Evolutionary conservation across 306 rosid species (phyloP).

Genomic region (Trifolium repens): DNA sequence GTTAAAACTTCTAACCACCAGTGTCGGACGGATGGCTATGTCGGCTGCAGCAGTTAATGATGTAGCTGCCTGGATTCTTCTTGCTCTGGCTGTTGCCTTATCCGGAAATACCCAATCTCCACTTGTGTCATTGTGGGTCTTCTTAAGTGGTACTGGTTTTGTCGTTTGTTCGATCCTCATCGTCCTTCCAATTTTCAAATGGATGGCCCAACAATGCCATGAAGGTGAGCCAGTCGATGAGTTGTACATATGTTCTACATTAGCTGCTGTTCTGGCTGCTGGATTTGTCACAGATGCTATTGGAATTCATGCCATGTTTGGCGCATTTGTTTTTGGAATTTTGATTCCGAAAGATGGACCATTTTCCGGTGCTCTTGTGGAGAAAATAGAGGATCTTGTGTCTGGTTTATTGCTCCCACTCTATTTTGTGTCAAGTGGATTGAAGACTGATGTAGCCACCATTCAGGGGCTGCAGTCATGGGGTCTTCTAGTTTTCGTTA

Average conservation of each 20-base stretch:
- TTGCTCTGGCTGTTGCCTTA: slow-evolving; percentile 84
- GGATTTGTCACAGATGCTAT: slow-evolving; percentile 76
- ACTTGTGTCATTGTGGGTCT: slow-evolving; percentile 76
- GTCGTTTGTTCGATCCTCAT: slow-evolving; percentile 50
- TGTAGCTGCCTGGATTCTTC: slow-evolving; percentile 91
- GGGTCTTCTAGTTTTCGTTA: slow-evolving; percentile 77
- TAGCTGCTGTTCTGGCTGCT: slow-evolving; percentile 74
- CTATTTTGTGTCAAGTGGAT: slow-evolving; percentile 87
- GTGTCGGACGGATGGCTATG: slow-evolving; percentile 80
- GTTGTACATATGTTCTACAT: slow-evolving; percentile 68
- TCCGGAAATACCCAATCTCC: slow-evolving; percentile 65
- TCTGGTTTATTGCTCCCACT: slow-evolving; percentile 83
- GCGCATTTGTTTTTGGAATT: slow-evolving; percentile 81
- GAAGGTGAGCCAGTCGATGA: slow-evolving; percentile 76
- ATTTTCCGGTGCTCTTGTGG: slow-evolving; percentile 72
- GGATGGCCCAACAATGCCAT: slow-evolving; percentile 65
- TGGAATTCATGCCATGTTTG: slow-evolving; percentile 94
- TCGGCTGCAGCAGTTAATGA: slow-evolving; percentile 96
- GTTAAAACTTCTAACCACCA: slow-evolving; percentile 82
- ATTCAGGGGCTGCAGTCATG: slow-evolving; percentile 80
- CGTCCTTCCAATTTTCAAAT: slow-evolving; percentile 66
- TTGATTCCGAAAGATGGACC: slow-evolving; percentile 77
- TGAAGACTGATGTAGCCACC: slow-evolving; percentile 79
- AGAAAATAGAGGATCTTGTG: slow-evolving; percentile 88
- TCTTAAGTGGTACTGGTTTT: slow-evolving; percentile 66